These are phyloP conservation scores for Leishmania major DNA, from an alignment of 208 protist genomes.

Conservation along the genomic window DNA sequence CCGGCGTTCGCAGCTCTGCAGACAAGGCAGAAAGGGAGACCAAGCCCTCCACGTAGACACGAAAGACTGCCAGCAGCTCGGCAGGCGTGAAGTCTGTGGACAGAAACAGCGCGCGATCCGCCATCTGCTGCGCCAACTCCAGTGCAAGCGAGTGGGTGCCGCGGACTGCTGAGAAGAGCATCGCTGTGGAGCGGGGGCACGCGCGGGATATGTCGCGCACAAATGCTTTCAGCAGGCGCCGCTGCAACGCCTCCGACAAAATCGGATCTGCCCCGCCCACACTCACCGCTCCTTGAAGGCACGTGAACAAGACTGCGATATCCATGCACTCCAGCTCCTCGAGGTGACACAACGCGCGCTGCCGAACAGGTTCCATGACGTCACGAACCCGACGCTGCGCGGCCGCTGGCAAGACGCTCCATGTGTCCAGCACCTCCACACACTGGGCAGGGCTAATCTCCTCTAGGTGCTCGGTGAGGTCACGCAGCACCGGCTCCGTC, in stretches of 20 bases:
- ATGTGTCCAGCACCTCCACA: slow-evolving; percentile 67
- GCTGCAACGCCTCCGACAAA: slow-evolving; percentile 26
- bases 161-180: slow-evolving; percentile 64
- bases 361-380: slow-evolving; percentile 28
- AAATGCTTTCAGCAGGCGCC: slow-evolving; percentile 43
- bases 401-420: slow-evolving; percentile 33
- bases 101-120: slow-evolving; percentile 72
- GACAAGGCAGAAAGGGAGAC: slow-evolving; percentile 39
- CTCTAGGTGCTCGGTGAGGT: slow-evolving; percentile 39
- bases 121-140: slow-evolving; percentile 55
- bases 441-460: slow-evolving; percentile 47
- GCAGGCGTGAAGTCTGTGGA: slow-evolving; percentile 75
- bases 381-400: slow-evolving; percentile 23
- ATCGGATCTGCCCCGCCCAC: background rate
- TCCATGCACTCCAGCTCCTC: slow-evolving; percentile 63
- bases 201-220: slow-evolving; percentile 30
- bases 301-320: slow-evolving; percentile 76
- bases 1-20: slow-evolving; percentile 15
- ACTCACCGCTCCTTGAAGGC: slow-evolving; percentile 1
- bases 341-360: slow-evolving; percentile 26
- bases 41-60: slow-evolving; percentile 62
- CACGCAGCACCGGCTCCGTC: slow-evolving; percentile 46
- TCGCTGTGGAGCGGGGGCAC: slow-evolving; percentile 70
- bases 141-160: slow-evolving; percentile 31
- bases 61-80: slow-evolving; percentile 78